A percentile compares a stretch with the other conserved stretches of the same genome.
Conservation (phyloP, 805 yeast species). For the Kodamaea kaohsiungensis region DNA sequence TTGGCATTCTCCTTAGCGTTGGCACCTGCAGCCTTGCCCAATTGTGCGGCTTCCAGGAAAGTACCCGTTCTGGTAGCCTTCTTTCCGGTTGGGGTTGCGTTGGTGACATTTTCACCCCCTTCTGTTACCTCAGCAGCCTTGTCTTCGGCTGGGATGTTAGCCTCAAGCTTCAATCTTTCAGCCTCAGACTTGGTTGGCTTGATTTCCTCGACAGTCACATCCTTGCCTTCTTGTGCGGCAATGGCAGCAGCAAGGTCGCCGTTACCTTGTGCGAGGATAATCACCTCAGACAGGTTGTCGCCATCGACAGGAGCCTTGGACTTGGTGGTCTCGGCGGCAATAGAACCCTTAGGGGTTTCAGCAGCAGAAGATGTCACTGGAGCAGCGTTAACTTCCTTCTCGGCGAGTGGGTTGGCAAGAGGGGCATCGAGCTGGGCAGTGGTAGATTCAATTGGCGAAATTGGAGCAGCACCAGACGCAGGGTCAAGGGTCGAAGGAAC, state of each 20-base stretch:
- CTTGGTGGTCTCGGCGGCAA: slow-evolving; percentile 17
- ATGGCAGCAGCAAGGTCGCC: slow-evolving; percentile 35
- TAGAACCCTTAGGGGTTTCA: slow-evolving; percentile 11
- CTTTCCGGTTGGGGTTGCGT: slow-evolving; percentile 12
- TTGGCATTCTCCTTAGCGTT: slow-evolving; percentile 11
- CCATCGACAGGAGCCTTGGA: slow-evolving; percentile 7
- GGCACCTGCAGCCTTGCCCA: slow-evolving; percentile 9
- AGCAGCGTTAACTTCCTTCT: slow-evolving; percentile 14
- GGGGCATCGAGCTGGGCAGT: slow-evolving; percentile 8
- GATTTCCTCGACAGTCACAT: slow-evolving; percentile 42
- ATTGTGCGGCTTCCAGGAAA: slow-evolving; percentile 1
- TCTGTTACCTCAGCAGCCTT: slow-evolving; percentile 4
- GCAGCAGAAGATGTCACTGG: slow-evolving; percentile 7
- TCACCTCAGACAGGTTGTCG: slow-evolving; percentile 28
- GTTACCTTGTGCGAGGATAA: slow-evolving; percentile 41
- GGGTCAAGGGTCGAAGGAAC: slow-evolving; percentile 6
- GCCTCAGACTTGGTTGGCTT: slow-evolving; percentile 43
- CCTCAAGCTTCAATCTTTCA: slow-evolving; percentile 36
- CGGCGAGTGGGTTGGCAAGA: slow-evolving; percentile 3
- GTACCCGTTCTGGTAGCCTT: slow-evolving; percentile 3
- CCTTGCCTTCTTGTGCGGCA: slow-evolving; percentile 36
- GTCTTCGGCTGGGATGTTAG: slow-evolving; percentile 13
- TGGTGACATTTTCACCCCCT: slow-evolving; percentile 8
- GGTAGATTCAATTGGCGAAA: slow-evolving; percentile 6
- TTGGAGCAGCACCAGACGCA: slow-evolving; percentile 6